Evolutionary conservation across 2,329 filamentous ascomycete species (phyloP).

Genomic region (Pseudocercospora musae): DNA sequence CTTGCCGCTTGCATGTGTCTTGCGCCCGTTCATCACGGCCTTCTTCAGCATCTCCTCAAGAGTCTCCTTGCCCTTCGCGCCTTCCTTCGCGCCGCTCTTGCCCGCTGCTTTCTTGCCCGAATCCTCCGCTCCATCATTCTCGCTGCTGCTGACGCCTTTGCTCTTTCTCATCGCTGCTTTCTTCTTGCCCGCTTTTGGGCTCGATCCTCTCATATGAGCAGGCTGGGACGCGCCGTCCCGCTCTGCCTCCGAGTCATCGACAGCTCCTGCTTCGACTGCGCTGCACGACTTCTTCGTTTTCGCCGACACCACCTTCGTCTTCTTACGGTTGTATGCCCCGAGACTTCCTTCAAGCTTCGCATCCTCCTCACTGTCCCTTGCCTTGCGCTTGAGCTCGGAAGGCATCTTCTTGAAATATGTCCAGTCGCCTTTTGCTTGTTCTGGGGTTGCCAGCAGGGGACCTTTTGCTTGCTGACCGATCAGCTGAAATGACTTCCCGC

Average conservation of each 20-base stretch:
- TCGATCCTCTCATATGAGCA: neutral
- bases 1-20: neutral
- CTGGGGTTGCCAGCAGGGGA: neutral
- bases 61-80: neutral
- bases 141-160: neutral
- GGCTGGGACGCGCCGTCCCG: neutral
- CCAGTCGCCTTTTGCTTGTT: neutral
- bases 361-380: neutral
- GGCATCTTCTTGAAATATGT: neutral
- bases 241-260: neutral
- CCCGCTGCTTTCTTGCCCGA: neutral
- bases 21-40: neutral
- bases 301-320: neutral
- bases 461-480: slow-evolving; percentile 2
- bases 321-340: neutral
- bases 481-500: neutral
- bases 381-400: neutral
- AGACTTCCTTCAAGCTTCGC: neutral
- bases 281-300: neutral
- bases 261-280: neutral
- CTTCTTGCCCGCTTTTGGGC: neutral
- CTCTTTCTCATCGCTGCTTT: neutral
- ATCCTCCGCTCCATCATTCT: neutral
- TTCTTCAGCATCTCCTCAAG: neutral
- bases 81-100: neutral